Base-by-base conservation (phyloP, 1,284 basidiomycete species). In the Ceratobasidium sp. region DNA sequence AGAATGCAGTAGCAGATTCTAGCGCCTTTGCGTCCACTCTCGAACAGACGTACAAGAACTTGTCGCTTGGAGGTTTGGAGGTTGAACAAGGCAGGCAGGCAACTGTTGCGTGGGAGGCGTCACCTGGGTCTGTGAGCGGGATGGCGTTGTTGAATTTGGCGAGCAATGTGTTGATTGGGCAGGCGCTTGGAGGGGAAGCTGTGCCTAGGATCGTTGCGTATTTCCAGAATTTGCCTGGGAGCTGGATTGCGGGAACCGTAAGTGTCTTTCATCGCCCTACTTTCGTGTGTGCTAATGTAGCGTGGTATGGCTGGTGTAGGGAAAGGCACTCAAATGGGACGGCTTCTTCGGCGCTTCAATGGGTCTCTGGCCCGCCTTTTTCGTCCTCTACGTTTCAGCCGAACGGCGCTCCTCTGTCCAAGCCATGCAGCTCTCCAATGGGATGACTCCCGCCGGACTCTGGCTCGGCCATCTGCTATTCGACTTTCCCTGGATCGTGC, bases 381-480 rank as follows among this genome's bases (percentile, higher is more conserved):
- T 90, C 75, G 85, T 90, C 9, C 79, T 94, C 14, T 94, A 94
- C 79, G 90, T 92, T 6, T 87, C 87, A 18, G 86, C 84, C 75
- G 91, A 91, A 78, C 86, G 87, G 32, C 84, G 85, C 52, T 89
- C 88, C 8, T 87, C 87, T 49, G 91, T 89, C 1, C 91, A 89
- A 80, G 91, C 90, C 5, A 94, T 91, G 90, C 89, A 91, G 75
- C 81, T 91, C 32, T 92, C 90, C 41, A 94, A 94, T 78, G 92
- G 92, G 0, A 82, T 93, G 38, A 85, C 88, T 69, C 91, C 92
- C 5, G 80, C 87, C 35, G 91, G 90, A 0, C 83, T 94, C 28
- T 94, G 92, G 92, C 82, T 93, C 1, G 92, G 92, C 0, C 92
- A 94, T 80, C 83, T 93, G 6, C 82, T 91, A 76, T 92, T 91